Evolutionary conservation across 768 basidiomycete genomes (phyloP).

Genomic region (Mycena venus): DNA sequence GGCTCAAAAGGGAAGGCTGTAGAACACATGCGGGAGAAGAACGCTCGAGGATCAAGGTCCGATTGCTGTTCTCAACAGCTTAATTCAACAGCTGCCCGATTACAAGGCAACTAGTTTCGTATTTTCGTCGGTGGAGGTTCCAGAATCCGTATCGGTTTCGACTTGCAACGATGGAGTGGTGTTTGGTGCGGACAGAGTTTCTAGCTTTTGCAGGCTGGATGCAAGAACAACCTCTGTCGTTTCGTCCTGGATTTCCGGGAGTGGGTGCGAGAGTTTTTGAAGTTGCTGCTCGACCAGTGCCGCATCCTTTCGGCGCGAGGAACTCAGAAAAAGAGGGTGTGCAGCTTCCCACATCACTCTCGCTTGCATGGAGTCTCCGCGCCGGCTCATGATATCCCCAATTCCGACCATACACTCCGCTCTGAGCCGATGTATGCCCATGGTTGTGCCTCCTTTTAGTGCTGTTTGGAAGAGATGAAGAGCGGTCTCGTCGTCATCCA

Average conservation of each 20-base stretch:
- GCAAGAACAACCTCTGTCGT: background rate
- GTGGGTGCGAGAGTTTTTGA: background rate
- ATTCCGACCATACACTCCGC: conserved; percentile 7
- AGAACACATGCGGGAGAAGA: too few relatives aligned
- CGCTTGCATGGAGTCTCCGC: background rate
- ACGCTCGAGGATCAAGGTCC: too few relatives aligned
- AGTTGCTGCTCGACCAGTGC: background rate
- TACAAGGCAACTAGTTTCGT: background rate
- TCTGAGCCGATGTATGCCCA: background rate
- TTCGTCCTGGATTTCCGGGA: background rate
- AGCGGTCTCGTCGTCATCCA: too few relatives aligned
- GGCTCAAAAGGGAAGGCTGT: too few relatives aligned
- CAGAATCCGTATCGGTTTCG: background rate
- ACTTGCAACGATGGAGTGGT: background rate
- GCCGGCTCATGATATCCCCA: background rate
- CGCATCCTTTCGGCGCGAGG: background rate
- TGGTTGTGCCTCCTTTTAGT: background rate
- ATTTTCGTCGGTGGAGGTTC: background rate
- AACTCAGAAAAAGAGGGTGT: background rate
- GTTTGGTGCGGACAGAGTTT: background rate
- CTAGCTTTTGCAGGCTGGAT: background rate
- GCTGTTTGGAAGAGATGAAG: too few relatives aligned
- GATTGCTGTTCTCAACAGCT: too few relatives aligned
- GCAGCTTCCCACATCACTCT: background rate
- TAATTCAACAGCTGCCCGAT: too few relatives aligned